Evolutionary conservation across 2,329 filamentous ascomycete genomes (phyloP), one percentile per base, ranked within the genome.

Genomic region (Immersiporthe knoxdaviesiana): DNA sequence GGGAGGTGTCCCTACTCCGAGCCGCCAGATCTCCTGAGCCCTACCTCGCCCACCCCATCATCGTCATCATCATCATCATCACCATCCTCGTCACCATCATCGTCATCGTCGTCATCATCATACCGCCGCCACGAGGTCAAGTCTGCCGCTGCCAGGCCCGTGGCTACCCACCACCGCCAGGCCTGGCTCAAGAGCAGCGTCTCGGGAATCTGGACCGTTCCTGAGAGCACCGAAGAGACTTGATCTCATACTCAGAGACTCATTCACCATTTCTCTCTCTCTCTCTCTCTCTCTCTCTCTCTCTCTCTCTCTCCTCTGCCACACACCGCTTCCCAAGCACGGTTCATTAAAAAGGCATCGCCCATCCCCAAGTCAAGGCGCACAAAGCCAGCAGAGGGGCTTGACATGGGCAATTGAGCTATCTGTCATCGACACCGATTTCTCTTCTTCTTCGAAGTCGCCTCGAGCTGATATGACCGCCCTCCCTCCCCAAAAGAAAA

Each of bases 1-100:
- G 81, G 81, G 6, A 78, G 77, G n/a, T 89, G 87, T 70, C 86
- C 85, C 18, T 83, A 87, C 72, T 75, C 74, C 2, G 56, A 52
- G 27, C 65, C 52, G 58, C 39, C 58, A 14, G 56, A 50, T 7
- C 18, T 71, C 68, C 58, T 66, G 44, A 62, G 63, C 21, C 32
- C 58, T 54, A 74, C 68, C 68, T 71, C 44, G 27, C 41, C 64
- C 8, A 62, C 24, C 1, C 30, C 24, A 24, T 32, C 64, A 7
- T 44, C n/a, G n/a, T n/a, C n/a, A n/a, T n/a, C n/a, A n/a, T n/a
- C n/a, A n/a, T n/a, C n/a, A n/a, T n/a, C n/a, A n/a, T n/a, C n/a
- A n/a, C n/a, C n/a, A n/a, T n/a, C n/a, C n/a, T n/a, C n/a, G n/a
- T n/a, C n/a, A n/a, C n/a, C n/a, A n/a, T n/a, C n/a, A n/a, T n/a